Evolutionary conservation across 371 early-diverging fungal species (phyloP).

Genomic region (Syncephalastrum racemosum): DNA sequence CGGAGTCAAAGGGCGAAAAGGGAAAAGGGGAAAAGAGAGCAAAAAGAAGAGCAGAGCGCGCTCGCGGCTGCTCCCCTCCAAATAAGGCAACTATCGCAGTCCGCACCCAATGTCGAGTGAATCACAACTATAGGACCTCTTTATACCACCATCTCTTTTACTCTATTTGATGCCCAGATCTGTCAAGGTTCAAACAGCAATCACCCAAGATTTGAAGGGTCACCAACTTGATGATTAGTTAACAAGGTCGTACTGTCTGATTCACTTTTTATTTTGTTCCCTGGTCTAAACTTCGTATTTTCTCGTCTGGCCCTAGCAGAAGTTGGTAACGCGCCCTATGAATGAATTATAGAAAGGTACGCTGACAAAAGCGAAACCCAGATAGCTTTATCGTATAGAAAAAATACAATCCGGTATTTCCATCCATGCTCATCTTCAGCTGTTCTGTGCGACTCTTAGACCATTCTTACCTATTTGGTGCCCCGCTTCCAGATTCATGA

Average conservation of each 20-base stretch:
- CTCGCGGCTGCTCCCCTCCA: no score
- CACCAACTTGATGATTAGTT: constrained; percentile 39
- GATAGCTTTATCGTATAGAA: constrained; percentile 44
- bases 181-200: constrained; percentile 34
- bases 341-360: constrained; percentile 26
- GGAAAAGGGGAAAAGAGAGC: no score
- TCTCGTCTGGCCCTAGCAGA: constrained; percentile 27
- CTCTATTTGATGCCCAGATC: constrained; percentile 20
- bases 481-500: constrained; percentile 9
- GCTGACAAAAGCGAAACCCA: constrained; percentile 33
- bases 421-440: no score
- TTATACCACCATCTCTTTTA: constrained; percentile 2
- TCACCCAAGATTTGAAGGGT: constrained; percentile 34
- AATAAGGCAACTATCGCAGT: no score
- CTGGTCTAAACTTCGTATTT: neutral
- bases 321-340: constrained; percentile 40
- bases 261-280: neutral
- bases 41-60: no score
- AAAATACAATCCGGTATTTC: constrained; percentile 40
- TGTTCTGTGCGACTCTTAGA: neutral
- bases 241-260: neutral
- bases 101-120: no score
- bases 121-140: no score
- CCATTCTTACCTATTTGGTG: neutral
- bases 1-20: no score